Evolutionary conservation across 1,284 basidiomycete genomes (phyloP), one percentile per base, ranked within the genome.

Genomic region (Apiotrichum brassicae): DNA sequence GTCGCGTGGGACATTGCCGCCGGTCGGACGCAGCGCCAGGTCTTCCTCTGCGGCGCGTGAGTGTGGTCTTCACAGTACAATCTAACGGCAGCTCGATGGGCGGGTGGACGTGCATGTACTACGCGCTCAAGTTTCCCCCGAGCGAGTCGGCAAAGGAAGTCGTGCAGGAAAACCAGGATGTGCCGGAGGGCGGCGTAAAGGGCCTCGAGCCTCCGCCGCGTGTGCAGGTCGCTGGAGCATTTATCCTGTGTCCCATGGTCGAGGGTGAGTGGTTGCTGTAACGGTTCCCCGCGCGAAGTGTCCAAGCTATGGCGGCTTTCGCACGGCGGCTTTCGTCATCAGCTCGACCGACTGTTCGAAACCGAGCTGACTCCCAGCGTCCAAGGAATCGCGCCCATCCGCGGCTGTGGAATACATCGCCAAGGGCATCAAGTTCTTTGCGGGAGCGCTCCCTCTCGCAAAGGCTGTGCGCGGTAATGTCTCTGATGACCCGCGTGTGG

Each of bases 401-500:
- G 56, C 54, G 5, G 36, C 72, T 4, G 54, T 75, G 19, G 75
- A 77, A 52, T 51, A 57, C 24, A 50, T 75, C 33, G 77, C 67
- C 9, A 54, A 71, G 36, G 53, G 64, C 1, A 54, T 78, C 23
- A 57, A 64, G 32, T 68, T 62, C 51, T 62, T 78, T 34, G 75
- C 73, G 5, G 74, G 73, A 16, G 64, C 70, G 3, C 59, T 78
- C 4, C 76, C 77, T 4, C 53, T 78, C 16, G 73, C 72, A 5
- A 63, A 67, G 26, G 73, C 72, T 32, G 74, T 78, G 0, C 44
- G 69, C 43, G 71, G 77, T 35, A 77, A 77, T 36, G 74, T 76
- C 16, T 75, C 73, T n/a, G 75, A 77, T 56, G 77, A 79, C 66
- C 76, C 76, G 0, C 57, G 75, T 13, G 76, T 78, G 6, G 73